These are phyloP conservation scores for Colletotrichum agaves DNA, from an alignment of 2,329 filamentous ascomycete species.

Conservation along the genomic window DNA sequence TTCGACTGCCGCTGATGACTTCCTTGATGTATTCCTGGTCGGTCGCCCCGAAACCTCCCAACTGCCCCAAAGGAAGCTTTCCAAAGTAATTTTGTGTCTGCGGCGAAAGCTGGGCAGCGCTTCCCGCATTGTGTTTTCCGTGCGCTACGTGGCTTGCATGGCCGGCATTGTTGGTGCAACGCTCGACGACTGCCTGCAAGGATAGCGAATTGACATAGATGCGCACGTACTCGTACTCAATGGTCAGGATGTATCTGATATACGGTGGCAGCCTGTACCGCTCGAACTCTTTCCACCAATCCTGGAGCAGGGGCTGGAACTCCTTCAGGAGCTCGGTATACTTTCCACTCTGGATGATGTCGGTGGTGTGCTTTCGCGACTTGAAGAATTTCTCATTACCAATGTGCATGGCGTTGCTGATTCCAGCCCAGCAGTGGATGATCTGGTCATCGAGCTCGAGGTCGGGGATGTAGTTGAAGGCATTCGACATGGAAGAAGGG, in stretches of 20 bases:
- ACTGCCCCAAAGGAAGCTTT: constrained; percentile 70
- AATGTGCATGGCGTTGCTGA: constrained; percentile 91
- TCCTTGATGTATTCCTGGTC: constrained; percentile 80
- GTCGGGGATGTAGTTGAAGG: constrained; percentile 74
- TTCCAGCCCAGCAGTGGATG: constrained; percentile 93
- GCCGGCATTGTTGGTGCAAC: constrained; percentile 81
- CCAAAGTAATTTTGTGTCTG: constrained; percentile 74
- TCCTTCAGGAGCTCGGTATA: constrained; percentile 85
- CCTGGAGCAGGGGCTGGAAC: constrained; percentile 80
- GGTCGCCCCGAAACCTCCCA: constrained; percentile 71
- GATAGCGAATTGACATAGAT: constrained; percentile 96
- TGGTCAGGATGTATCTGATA: constrained; percentile 81
- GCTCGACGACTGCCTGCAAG: constrained; percentile 92
- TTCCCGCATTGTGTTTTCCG: constrained; percentile 49
- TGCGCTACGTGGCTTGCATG: constrained; percentile 42
- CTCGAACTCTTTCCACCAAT: constrained; percentile 87
- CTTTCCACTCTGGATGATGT: constrained; percentile 85
- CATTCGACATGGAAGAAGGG: constrained; percentile 64
- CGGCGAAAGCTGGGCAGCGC: constrained; percentile 63
- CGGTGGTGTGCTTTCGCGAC: constrained; percentile 86
- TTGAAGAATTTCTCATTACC: constrained; percentile 91
- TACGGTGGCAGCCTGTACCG: constrained; percentile 75
- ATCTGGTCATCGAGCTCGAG: constrained; percentile 75
- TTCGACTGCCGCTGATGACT: constrained; percentile 81
- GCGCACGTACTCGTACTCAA: constrained; percentile 95